Evolutionary conservation across 768 basidiomycete genomes (phyloP).

Genomic region (Kwoniella sp.): DNA sequence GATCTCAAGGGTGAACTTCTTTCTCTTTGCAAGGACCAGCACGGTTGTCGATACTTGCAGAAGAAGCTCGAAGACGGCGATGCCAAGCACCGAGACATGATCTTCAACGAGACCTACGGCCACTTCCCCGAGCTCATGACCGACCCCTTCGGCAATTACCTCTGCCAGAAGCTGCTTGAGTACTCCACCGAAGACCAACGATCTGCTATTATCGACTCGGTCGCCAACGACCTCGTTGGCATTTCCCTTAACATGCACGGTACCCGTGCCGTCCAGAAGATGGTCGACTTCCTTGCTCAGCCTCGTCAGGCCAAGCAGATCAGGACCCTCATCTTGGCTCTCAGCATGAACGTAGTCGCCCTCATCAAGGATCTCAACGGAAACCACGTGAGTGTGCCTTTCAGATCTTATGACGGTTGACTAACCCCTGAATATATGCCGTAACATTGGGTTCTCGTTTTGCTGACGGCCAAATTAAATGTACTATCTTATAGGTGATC

Average conservation of each 20-base stretch:
- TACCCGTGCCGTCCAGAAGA: constrained; percentile 98
- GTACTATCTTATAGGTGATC: constrained; percentile 71
- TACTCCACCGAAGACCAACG: constrained; percentile 97
- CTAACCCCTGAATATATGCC: not conserved
- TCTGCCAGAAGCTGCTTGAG: constrained; percentile 96
- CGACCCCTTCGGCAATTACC: constrained; percentile 98
- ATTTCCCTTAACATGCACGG: constrained; percentile 99
- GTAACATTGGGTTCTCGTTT: not conserved
- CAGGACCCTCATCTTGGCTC: constrained; percentile 91
- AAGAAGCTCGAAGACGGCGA: constrained; percentile 98
- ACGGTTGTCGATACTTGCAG: constrained; percentile 96
- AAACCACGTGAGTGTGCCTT: constrained; percentile 49
- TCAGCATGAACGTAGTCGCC: constrained; percentile 96
- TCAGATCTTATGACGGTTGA: too few relatives aligned
- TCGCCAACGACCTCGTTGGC: constrained; percentile 93
- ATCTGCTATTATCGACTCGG: constrained; percentile 93
- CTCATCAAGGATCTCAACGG: constrained; percentile 84
- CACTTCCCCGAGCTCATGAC: constrained; percentile 99
- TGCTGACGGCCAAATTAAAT: not conserved
- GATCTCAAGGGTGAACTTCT: constrained; percentile 95
- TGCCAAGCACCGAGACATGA: constrained; percentile 97
- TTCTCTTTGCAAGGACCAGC: constrained; percentile 94
- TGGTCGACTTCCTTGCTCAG: constrained; percentile 98
- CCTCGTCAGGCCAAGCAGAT: constrained; percentile 75
- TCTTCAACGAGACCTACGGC: constrained; percentile 95